These are phyloP conservation scores for Coprinellus micaceus DNA, from an alignment of 768 basidiomycete genomes.

Conservation along the genomic window DNA sequence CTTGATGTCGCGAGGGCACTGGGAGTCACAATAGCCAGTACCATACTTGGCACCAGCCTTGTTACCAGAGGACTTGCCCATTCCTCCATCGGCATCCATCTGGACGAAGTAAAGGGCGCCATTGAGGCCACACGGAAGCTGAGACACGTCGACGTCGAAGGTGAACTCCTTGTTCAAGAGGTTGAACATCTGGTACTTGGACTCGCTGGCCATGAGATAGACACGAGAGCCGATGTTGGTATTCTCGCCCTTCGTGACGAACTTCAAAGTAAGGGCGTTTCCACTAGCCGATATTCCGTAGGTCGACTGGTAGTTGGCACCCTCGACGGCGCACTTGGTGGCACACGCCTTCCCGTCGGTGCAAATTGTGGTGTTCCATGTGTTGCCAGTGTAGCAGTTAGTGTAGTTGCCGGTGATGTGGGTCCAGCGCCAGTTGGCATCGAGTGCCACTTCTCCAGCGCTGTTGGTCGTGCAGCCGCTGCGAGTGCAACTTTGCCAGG, in stretches of 20 bases:
- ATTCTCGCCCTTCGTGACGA: slow-evolving; percentile 34
- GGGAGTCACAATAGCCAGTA: slow-evolving; percentile 65
- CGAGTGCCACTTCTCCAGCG: slow-evolving; percentile 31
- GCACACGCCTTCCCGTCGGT: slow-evolving; percentile 48
- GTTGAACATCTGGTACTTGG: slow-evolving; percentile 47
- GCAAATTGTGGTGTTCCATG: slow-evolving; percentile 49
- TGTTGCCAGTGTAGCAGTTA: slow-evolving; percentile 50
- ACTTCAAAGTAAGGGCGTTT: slow-evolving; percentile 41
- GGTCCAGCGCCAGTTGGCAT: slow-evolving; percentile 51
- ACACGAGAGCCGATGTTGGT: slow-evolving; percentile 37
- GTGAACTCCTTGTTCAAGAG: slow-evolving; percentile 54
- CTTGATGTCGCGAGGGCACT: slow-evolving; percentile 60
- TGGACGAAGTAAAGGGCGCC: slow-evolving; percentile 58
- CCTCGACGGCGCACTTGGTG: slow-evolving; percentile 38
- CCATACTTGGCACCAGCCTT: slow-evolving; percentile 55
- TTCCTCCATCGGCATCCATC: slow-evolving; percentile 59
- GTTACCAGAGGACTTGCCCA: slow-evolving; percentile 44
- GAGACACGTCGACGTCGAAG: slow-evolving; percentile 57
- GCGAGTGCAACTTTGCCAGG: slow-evolving; percentile 38
- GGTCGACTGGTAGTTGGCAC: slow-evolving; percentile 45
- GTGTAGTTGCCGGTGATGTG: slow-evolving; percentile 34
- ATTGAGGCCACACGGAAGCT: slow-evolving; percentile 58
- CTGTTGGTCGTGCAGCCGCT: slow-evolving; percentile 31
- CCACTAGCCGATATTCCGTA: slow-evolving; percentile 50
- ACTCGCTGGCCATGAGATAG: slow-evolving; percentile 46